Base-by-base conservation (phyloP, 768 basidiomycete genomes). In the Mycena latifolia region DNA sequence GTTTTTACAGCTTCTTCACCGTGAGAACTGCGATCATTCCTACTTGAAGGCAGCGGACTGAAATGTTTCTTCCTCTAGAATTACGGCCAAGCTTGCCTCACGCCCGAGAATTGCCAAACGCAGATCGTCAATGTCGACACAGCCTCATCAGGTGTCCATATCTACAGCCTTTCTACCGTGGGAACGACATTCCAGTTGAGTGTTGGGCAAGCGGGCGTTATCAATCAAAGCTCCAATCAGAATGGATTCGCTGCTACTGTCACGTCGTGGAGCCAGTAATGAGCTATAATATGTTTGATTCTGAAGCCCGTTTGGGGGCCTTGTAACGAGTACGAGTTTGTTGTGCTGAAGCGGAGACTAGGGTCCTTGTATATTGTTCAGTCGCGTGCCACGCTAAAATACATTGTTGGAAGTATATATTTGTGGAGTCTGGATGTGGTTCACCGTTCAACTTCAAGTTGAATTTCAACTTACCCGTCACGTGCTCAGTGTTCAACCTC, bases 1-100 rank as follows among this genome's bases (percentile, higher is more conserved):
- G 90, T 0, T 76, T 87, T 25, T 92, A 93, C 77, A 89, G 87
- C 76, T 93, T 92, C 82, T 92, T 89, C 84, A 68, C 77, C 55
- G 67, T 68, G 39, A 62, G 50, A 41, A 29, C 17, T 61, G 22
- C 10, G n/a, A 41, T n/a, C 17, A 37, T 6, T n/a, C 37, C 37
- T 9, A 12, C 17, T 35, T 18, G 46, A 12, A 52, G n/a, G 4
- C 8, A 2, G 20, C 27, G 22, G 15, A 27, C 31, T 63, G 29
- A 57, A 39, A 8, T n/a, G 5, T n/a, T 25, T 25, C 28, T 43
- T 18, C 11, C 1, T 29, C 15, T 35, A 69, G 61, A 85, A 85
- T 72, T 92, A 88, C 74, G 70, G 31, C 25, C 82, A 88, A 74
- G 70, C 77, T 8, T 92, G 91, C 71, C 39, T 86, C 43, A 65